Conservation (phyloP, 208 protist species). For the Leptomonas pyrrhocoris region DNA sequence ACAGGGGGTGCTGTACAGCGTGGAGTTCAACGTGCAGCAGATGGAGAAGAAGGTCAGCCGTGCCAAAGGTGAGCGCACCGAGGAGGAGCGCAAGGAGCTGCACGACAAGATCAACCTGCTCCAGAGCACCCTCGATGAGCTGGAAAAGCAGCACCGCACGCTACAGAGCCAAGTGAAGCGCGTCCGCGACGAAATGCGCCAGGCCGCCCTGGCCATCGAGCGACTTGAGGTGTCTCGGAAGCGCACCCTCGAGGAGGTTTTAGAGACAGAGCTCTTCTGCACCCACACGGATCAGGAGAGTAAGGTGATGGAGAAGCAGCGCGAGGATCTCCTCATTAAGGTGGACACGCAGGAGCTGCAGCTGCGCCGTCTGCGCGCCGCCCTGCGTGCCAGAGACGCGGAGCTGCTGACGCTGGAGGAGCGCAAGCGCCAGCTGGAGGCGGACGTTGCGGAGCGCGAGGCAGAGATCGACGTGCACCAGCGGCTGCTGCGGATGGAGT, state of each 20-base stretch:
- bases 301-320: constrained; percentile 50
- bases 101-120: constrained; percentile 88
- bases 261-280: constrained; percentile 86
- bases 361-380: constrained; percentile 70
- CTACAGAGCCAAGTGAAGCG: constrained; percentile 92
- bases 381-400: constrained; percentile 50
- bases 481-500: constrained; percentile 74
- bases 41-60: constrained; percentile 94
- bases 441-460: constrained; percentile 70
- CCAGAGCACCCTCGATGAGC: constrained; percentile 81
- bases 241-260: constrained; percentile 54
- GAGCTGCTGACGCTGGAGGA: constrained; percentile 80
- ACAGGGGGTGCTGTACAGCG: constrained; percentile 94
- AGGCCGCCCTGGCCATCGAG: constrained; percentile 59
- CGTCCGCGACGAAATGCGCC: constrained; percentile 82
- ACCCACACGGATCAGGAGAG: constrained; percentile 68
- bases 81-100: constrained; percentile 89
- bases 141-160: constrained; percentile 74
- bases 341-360: constrained; percentile 89
- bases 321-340: constrained; percentile 82
- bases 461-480: constrained; percentile 88
- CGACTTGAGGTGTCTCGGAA: constrained; percentile 58
- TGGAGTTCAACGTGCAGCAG: constrained; percentile 95
- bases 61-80: constrained; percentile 88
- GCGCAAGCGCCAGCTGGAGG: constrained; percentile 71